A percentile compares a stretch with the other conserved stretches of the same genome.
These are phyloP conservation scores for Mycena indigotica DNA, from an alignment of 768 basidiomycete species.

Conservation along the genomic window DNA sequence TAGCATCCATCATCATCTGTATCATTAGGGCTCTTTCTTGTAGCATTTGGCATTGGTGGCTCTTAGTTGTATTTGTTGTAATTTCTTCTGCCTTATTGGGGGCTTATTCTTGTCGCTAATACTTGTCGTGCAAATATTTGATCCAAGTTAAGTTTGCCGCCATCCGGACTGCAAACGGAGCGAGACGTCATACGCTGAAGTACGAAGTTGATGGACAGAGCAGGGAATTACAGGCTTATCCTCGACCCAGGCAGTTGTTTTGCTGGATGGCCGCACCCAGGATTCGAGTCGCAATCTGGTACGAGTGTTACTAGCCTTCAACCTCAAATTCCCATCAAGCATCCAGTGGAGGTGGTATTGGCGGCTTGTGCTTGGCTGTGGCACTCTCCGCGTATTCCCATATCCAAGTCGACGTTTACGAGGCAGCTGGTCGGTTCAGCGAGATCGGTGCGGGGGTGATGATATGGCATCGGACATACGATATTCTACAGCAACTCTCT, in stretches of 20 bases:
- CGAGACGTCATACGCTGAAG: too few relatives aligned
- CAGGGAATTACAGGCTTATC: too few relatives aligned
- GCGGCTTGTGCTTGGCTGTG: neutral
- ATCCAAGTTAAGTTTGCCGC: too few relatives aligned
- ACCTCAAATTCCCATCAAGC: neutral
- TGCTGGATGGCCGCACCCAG: slow-evolving; percentile 35
- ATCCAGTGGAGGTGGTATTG: neutral
- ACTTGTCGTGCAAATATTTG: too few relatives aligned
- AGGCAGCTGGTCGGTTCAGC: slow-evolving; percentile 47
- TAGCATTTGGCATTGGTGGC: neutral
- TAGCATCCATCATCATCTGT: neutral
- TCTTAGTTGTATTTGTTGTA: neutral
- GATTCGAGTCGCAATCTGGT: neutral
- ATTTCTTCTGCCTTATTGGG: too few relatives aligned
- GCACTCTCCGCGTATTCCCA: slow-evolving; percentile 37
- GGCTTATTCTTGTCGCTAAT: too few relatives aligned
- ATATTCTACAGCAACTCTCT: slow-evolving; percentile 45
- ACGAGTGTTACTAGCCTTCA: slow-evolving; percentile 3
- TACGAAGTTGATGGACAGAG: too few relatives aligned
- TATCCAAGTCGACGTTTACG: slow-evolving; percentile 48
- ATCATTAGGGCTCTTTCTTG: neutral
- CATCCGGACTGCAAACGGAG: too few relatives aligned
- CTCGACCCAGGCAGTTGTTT: too few relatives aligned
- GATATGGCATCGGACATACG: slow-evolving; percentile 51
- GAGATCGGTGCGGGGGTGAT: slow-evolving; percentile 54